These are phyloP conservation scores for Paralagenidium karlingii DNA, from an alignment of 352 stramenopile genomes.

Conservation along the genomic window DNA sequence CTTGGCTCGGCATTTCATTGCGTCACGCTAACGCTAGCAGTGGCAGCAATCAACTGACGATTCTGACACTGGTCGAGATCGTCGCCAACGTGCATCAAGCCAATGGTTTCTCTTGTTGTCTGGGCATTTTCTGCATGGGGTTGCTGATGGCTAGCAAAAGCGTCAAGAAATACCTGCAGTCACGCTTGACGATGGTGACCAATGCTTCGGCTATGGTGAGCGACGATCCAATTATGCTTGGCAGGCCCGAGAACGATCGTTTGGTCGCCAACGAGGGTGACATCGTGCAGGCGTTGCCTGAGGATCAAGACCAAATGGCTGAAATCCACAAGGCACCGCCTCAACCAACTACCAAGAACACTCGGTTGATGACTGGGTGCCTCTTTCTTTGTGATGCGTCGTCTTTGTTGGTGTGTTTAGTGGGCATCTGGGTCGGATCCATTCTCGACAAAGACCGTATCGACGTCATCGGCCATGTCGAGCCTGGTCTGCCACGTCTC, in stretches of 20 bases:
- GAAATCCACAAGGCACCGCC: too few relatives aligned
- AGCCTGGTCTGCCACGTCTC: slow-evolving; percentile 38
- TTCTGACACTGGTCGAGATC: slow-evolving; percentile 46
- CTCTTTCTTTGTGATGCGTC: slow-evolving; percentile 38
- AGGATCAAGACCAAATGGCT: too few relatives aligned
- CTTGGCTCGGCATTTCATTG: slow-evolving; percentile 40
- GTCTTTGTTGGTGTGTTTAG: slow-evolving; percentile 66
- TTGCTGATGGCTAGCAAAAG: slow-evolving; percentile 30
- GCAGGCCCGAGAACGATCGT: too few relatives aligned
- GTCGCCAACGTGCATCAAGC: slow-evolving; percentile 22
- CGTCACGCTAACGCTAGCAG: too few relatives aligned
- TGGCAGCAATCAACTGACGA: slow-evolving; percentile 27
- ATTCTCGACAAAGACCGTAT: slow-evolving; percentile 52
- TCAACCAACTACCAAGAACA: too few relatives aligned
- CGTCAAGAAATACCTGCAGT: slow-evolving; percentile 24
- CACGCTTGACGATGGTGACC: too few relatives aligned
- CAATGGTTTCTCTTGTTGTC: slow-evolving; percentile 31
- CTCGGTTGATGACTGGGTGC: too few relatives aligned
- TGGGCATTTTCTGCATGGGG: slow-evolving; percentile 30
- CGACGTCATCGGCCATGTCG: slow-evolving; percentile 65
- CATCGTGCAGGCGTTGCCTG: too few relatives aligned
- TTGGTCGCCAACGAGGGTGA: too few relatives aligned
- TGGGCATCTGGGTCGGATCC: slow-evolving; percentile 51
- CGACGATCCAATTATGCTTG: too few relatives aligned
- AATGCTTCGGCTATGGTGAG: too few relatives aligned